These are phyloP conservation scores for Vitis hybrid DNA, from an alignment of 177 flowering plant species.

Conservation along the genomic window DNA sequence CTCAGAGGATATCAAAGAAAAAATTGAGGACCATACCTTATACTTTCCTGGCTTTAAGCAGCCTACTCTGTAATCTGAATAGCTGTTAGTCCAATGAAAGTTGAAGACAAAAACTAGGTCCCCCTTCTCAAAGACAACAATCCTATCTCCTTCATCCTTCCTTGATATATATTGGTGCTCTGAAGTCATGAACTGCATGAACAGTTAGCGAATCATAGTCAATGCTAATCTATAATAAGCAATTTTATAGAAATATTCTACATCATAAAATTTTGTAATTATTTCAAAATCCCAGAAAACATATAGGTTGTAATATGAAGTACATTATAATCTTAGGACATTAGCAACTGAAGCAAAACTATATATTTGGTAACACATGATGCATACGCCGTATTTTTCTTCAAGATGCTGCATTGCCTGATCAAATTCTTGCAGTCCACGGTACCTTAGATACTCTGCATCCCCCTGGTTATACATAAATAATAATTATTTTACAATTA, in stretches of 20 bases:
- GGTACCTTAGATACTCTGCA: constrained; percentile 82
- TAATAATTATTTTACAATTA: not conserved
- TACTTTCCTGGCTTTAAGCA: constrained; percentile 94
- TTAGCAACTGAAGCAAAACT: not conserved
- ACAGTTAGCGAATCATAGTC: not conserved
- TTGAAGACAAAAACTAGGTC: constrained; percentile 92
- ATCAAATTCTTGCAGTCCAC: constrained; percentile 97
- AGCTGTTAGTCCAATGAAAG: constrained; percentile 93
- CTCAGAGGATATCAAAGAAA: too few species aligned
- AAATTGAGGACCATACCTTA: constrained; percentile 48
- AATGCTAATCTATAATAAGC: too few species aligned
- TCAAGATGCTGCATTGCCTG: constrained; percentile 97
- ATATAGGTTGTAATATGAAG: not conserved
- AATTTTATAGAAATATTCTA: not conserved
- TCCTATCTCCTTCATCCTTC: constrained; percentile 83
- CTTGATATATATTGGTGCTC: constrained; percentile 87
- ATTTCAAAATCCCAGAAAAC: too few species aligned
- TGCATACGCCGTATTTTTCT: constrained; percentile 73
- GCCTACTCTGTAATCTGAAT: constrained; percentile 81
- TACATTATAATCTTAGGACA: not conserved
- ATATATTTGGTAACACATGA: not conserved
- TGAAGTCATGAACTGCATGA: constrained; percentile 90
- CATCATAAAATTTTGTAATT: too few species aligned
- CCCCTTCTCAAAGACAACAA: constrained; percentile 86
- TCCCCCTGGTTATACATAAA: constrained; percentile 63